These are phyloP conservation scores for Begonia peltatifolia DNA, from an alignment of 306 rosid species.

Conservation along the genomic window DNA sequence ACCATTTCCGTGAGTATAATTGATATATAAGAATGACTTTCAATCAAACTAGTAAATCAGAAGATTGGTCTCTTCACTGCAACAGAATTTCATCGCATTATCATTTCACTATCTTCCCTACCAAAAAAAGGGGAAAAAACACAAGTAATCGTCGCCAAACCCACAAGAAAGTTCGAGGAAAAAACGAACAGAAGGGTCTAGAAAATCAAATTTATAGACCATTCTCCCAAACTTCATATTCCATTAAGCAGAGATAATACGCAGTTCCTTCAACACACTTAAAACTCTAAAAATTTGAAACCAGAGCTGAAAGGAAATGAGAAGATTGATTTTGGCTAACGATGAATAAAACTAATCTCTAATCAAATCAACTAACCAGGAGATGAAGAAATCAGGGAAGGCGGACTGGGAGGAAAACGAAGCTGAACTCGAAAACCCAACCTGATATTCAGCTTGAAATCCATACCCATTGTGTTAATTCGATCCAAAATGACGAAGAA, in stretches of 20 bases:
- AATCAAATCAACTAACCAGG: constrained; percentile 32
- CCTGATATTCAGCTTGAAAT: constrained; percentile 46
- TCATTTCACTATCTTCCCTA: neutral
- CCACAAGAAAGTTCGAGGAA: neutral
- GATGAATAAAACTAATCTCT: neutral
- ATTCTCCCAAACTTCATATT: neutral
- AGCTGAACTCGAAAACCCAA: constrained; percentile 29
- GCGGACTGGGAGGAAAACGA: constrained; percentile 25
- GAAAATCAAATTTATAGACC: too few relatives aligned
- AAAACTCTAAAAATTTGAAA: neutral
- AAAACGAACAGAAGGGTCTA: too few relatives aligned
- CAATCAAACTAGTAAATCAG: too few relatives aligned
- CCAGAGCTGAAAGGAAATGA: neutral
- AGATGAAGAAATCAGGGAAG: constrained; percentile 36
- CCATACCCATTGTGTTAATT: constrained; percentile 40
- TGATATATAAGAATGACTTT: too few relatives aligned
- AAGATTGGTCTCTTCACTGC: too few relatives aligned
- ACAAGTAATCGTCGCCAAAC: neutral
- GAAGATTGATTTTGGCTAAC: neutral
- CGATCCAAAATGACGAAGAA: constrained; percentile 15
- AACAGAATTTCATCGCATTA: neutral
- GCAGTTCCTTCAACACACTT: neutral
- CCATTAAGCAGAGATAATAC: neutral
- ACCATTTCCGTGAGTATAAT: too few relatives aligned
- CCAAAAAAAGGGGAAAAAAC: neutral